Evolutionary conservation across 129 eudicot species (phyloP).

Genomic region (Flaveria sonorensis): DNA sequence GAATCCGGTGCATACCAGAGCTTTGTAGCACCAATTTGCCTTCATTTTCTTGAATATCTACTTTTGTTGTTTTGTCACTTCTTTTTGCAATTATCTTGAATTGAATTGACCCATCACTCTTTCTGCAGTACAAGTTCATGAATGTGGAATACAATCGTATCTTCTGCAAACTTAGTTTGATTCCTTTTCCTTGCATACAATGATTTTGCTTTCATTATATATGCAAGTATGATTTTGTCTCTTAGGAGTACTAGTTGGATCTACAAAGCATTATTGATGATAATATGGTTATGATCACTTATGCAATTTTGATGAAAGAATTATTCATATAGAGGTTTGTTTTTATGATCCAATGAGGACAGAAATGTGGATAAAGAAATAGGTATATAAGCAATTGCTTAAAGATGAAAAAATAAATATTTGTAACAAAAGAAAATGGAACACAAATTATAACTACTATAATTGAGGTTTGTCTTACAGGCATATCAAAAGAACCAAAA

Average conservation of each 20-base stretch:
- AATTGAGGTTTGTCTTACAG: too few species aligned
- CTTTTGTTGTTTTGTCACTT: conserved; percentile 21
- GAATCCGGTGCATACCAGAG: too few species aligned
- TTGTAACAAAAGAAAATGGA: too few species aligned
- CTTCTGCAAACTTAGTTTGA: conserved; percentile 11
- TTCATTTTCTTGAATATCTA: not conserved
- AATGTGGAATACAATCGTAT: conserved; percentile 19
- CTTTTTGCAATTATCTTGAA: conserved; percentile 23
- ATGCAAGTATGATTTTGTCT: conserved; percentile 1
- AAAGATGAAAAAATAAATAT: not conserved
- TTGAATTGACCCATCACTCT: conserved; percentile 17
- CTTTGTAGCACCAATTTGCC: too few species aligned
- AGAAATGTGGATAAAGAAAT: not conserved
- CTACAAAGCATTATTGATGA: not conserved
- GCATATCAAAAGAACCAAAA: too few species aligned
- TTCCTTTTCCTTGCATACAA: conserved; percentile 3
- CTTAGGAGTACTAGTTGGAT: not conserved
- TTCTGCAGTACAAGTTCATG: conserved; percentile 1
- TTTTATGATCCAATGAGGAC: not conserved
- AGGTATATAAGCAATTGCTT: not conserved
- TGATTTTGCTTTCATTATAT: not conserved
- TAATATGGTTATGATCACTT: not conserved
- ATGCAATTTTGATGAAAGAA: not conserved
- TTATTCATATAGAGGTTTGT: not conserved
- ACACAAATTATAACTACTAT: too few species aligned